Base-by-base conservation (phyloP, 495 filamentous ascomycete genomes). In the Tuber melanosporum region DNA sequence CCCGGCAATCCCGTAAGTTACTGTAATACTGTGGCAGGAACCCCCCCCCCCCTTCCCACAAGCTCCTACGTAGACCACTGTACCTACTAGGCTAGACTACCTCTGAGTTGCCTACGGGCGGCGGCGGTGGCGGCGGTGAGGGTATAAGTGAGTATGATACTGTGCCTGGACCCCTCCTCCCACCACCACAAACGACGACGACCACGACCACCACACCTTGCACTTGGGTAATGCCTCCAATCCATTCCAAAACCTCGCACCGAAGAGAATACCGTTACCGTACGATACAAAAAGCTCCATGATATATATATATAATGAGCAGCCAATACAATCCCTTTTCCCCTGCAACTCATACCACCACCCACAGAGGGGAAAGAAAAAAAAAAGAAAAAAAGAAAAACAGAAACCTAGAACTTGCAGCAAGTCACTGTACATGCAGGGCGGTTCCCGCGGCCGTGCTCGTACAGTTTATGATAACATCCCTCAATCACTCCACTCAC, bases 371-470 rank as follows among this genome's bases (percentile, higher is more conserved):
- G 32, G 32, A 32, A 32, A 32, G 32, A 32, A 32, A 32, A 32
- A 32, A 32, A 1, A 41, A 2, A 41, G 1, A 41, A 5, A 5
- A 41, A 41, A 2, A 5, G 1, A 41, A 41, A 41, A 41, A 41
- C 39, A 41, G 39, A 41, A 41, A 41, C 39, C 39, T 41, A 41
- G 39, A 41, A 41, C 39, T 41, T 41, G 32, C 32, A 32, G 32
- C 32, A 32, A 32, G 32, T 32, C 32, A 43, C 9, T 43, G 71
- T 36, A 62, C 36, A 79, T 57, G 78, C 78, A 80, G 73, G 78
- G 78, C 77, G 77, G 78, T 71, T 76, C 77, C 78, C 78, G 78
- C 78, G 77, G 73, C 77, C 73, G 78, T 80, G 73, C 52, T 44
- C 45, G 14, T 15, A 3, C 15, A 15, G 39, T 41, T 41, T 41